Base-by-base conservation (phyloP, 2,329 filamentous ascomycete species). In the Pestalotiopsis fici region DNA sequence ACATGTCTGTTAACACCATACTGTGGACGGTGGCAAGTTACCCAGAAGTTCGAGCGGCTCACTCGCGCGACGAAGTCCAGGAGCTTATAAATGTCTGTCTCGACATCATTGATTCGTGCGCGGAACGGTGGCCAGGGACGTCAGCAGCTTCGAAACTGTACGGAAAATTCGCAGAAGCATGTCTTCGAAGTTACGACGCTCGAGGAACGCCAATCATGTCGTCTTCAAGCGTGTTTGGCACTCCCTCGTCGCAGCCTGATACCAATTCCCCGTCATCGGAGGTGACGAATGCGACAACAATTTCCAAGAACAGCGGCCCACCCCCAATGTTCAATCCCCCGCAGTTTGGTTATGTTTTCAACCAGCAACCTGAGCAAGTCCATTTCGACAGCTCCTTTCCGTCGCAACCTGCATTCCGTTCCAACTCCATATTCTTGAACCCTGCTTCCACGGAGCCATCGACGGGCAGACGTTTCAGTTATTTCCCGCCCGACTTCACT, bases 51-150 rank as follows among this genome's bases (percentile, higher is more conserved):
- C 91, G 96, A 59, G 87, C 88, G 65, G 83, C 88, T 21, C 91
- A 97, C 76, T 78, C 86, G 3, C 88, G 90, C 23, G 90, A 94
- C 57, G 91, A 96, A 70, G 91, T 97, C 0, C 90, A 95, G 74
- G 84, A 88, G 28, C 87, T 96, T 71, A 86, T 97, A 56, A 86
- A 90, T 60, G 87, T 90, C 23, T 93, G 93, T 0, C 83, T 98
- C 67, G 91, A 95, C 64, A 91, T 93, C 4, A 91, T 98, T 68
- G 87, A 91, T 67, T 88, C 91, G 66, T 95, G 93, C 67, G 92
- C 93, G 0, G 92, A 95, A 74, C 87, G 95, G 68, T 98, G 96
- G 96, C 96, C 96, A 0, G 96, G 95, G 12, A 94, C 95, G 1
- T 88, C 90, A 50, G 92, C 94, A 18, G 94, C 95, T 3, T 90